Conservation (phyloP, 2,329 filamentous ascomycete species). For the Parastagonospora avenae region DNA sequence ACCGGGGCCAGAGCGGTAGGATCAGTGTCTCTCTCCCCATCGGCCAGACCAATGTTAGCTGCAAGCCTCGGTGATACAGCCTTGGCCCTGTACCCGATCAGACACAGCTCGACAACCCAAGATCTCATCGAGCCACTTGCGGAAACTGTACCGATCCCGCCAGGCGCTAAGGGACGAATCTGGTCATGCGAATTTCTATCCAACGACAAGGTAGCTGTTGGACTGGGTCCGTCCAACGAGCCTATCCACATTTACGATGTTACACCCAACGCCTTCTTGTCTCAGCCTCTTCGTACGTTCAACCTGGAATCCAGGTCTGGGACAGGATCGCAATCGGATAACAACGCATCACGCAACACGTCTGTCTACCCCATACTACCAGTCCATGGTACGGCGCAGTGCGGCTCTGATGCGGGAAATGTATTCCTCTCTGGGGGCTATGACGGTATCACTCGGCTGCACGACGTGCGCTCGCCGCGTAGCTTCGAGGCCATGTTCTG, state of each 20-base stretch:
- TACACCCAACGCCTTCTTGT: conserved; percentile 50
- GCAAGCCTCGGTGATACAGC: conserved; percentile 55
- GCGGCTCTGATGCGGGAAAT: conserved; percentile 49
- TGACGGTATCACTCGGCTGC: conserved; percentile 62
- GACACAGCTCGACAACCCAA: conserved; percentile 27
- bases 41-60: conserved; percentile 53
- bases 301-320: conserved; percentile 28
- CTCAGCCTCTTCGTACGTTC: conserved; percentile 49
- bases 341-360: conserved; percentile 12
- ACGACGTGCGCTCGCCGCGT: conserved; percentile 62
- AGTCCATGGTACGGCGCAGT: conserved; percentile 39
- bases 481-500: conserved; percentile 56
- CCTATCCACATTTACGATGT: conserved; percentile 58
- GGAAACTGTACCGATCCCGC: conserved; percentile 18
- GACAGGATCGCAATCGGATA: conserved; percentile 32
- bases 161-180: conserved; percentile 32
- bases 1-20: conserved; percentile 54
- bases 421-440: conserved; percentile 66
- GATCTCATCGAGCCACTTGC: conserved; percentile 26
- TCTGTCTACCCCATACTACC: conserved; percentile 56
- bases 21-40: conserved; percentile 54
- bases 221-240: conserved; percentile 51
- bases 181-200: conserved; percentile 62
- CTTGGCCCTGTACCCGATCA: conserved; percentile 54
- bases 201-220: conserved; percentile 57